Base-by-base conservation (phyloP, 2,329 filamentous ascomycete species). In the Rhinocladiella mackenziei region DNA sequence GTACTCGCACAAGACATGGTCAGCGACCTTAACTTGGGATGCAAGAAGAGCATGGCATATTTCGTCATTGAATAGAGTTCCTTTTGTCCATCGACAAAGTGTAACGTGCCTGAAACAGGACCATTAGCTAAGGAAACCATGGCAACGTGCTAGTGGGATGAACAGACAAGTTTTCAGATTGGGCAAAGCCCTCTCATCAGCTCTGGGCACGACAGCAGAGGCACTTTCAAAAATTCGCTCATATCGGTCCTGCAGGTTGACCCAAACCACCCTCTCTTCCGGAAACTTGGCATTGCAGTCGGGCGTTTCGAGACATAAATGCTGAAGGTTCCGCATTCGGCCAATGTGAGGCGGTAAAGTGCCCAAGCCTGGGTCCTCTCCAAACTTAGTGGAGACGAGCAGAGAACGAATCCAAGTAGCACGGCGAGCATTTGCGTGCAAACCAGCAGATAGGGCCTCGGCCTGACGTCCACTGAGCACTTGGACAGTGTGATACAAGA, bases 1-100 rank as follows among this genome's bases (percentile, higher is more conserved):
- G 54, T 57, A 29, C 54, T 56, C n/a, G 54, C 54, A 40, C 55
- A 57, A 13, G 55, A 57, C 35, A 57, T 50, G 33, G 55, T 57
- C 14, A 57, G 40, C 14, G 49, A 53, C 23, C 44, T 48, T 14
- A 57, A 37, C 13, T 39, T 55, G 7, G 55, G 55, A 36, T 57
- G 55, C 37, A 57, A 36, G 38, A 57, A 57, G 8, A 57, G 42
- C 45, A 52, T 54, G 31, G 51, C 38, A 26, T 57, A 56, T 50
- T 52, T 54, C 25, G 47, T 53, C 42, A 57, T 52, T 11, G 53
- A 52, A 39, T 56, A 54, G 11, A 57, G 50, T 17, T 52, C 52
- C 25, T 50, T 50, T 13, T 50, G 39, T 8, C 43, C 43, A 34
- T 57, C 54, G n/a, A 57, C 55, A 29, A 57, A 55, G 37, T 57